Evolutionary conservation across 129 eudicot species (phyloP), one percentile per base, ranked within the genome.

Genomic region (Flaveria robusta): DNA sequence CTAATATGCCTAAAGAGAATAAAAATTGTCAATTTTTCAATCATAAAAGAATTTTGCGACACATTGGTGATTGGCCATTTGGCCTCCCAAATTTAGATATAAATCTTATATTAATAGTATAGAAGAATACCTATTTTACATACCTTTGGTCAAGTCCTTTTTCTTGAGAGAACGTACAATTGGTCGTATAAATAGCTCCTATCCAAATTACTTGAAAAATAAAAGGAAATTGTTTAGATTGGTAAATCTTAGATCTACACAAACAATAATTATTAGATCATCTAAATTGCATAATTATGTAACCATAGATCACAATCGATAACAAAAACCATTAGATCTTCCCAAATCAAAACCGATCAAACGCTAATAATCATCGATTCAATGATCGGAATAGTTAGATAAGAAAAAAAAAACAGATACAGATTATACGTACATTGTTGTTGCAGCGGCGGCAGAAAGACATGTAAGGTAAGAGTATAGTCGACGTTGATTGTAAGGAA

Each of bases 301-400:
- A 16, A 39, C 9, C 1, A 29, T 15, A 14, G 11, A 16, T 65
- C 34, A 34, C 24, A 34, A 64, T 8, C 7, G 12, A 31, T 14
- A n/a, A 7, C 2, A 65, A 34, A 65, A 65, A 29, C 70, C 2
- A 67, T 67, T 39, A 72, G 66, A 72, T 54, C 13, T 67, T 58
- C 52, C 13, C 5, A 11, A 55, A 16, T 45, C 23, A n/a, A 68
- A 68, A n/a, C 15, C 10, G 15, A 54, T 68, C 68, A 16, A 26
- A 4, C 15, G 10, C 29, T 26, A 27, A 70, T 51, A 27, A 13
- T 18, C 0, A 8, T 54, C 0, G 75, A 9, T 10, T 1, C 11
- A 16, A 26, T 42, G 55, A 42, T 54, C 11, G 5, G 15, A 37
- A 41, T 8, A 34, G 22, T 52, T 24, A 14, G 55, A 77, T 22